A percentile compares a stretch with the other conserved stretches of the same genome.
These are phyloP conservation scores for Filobasidium floriforme DNA, from an alignment of 768 basidiomycete genomes.

Conservation along the genomic window DNA sequence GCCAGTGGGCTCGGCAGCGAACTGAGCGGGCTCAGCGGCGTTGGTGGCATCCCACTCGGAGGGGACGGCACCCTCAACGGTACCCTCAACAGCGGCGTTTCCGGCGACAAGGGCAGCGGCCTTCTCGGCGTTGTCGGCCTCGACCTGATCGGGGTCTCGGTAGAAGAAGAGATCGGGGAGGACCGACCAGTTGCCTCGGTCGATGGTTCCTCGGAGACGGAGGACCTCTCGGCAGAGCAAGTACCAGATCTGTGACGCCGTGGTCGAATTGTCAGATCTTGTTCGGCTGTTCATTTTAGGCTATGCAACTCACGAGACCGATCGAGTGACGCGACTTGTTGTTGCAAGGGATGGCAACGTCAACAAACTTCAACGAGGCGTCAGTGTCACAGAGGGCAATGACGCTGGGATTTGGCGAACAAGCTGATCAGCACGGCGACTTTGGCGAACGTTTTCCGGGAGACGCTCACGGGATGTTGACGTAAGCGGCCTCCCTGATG, in stretches of 20 bases:
- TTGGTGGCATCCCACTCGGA: constrained; percentile 53
- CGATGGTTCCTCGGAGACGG: constrained; percentile 86
- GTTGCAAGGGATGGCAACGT: constrained; percentile 97
- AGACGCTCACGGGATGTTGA: constrained; percentile 77
- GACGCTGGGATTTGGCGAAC: constrained; percentile 49
- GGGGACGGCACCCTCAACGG: constrained; percentile 51
- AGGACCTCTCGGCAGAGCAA: constrained; percentile 94
- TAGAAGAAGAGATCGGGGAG: constrained; percentile 99
- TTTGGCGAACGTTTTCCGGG: too few relatives aligned
- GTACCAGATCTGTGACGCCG: constrained; percentile 37
- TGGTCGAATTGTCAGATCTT: background rate
- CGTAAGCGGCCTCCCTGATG: constrained; percentile 98
- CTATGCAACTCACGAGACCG: constrained; percentile 55
- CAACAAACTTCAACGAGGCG: constrained; percentile 93
- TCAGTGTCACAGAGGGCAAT: constrained; percentile 99
- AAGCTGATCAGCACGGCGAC: background rate
- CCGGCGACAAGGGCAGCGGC: constrained; percentile 74
- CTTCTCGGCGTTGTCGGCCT: constrained; percentile 86
- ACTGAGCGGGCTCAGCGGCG: constrained; percentile 64
- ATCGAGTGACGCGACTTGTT: constrained; percentile 98
- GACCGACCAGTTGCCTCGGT: constrained; percentile 86
- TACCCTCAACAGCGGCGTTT: constrained; percentile 53
- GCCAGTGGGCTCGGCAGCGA: constrained; percentile 54
- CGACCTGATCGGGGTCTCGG: constrained; percentile 98
- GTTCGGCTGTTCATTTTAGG: background rate